Conservation (phyloP, 768 basidiomycete species). For the Lepiota brunneoincarnata region DNA sequence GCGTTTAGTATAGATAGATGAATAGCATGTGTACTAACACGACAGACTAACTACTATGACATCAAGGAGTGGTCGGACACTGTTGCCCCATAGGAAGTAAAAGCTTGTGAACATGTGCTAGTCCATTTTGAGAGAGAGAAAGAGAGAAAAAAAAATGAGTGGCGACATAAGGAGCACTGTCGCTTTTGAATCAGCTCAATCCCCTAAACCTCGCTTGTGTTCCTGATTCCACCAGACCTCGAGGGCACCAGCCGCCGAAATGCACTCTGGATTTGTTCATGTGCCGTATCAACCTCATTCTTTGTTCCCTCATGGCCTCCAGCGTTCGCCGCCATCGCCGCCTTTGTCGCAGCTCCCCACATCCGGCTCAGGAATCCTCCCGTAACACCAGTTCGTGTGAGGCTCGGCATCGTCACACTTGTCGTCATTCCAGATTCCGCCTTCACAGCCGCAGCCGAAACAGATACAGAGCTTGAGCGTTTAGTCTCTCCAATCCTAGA, state of each 20-base stretch:
- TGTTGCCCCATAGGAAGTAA: constrained; percentile 1
- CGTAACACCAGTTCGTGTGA: constrained; percentile 27
- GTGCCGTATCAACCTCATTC: not conserved
- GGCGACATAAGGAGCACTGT: constrained; percentile 2
- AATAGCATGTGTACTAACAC: constrained; percentile 12
- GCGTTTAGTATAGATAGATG: constrained; percentile 7
- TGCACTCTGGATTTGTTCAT: constrained; percentile 1
- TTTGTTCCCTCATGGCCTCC: not conserved
- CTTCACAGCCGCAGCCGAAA: constrained; percentile 26
- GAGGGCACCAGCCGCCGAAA: constrained; percentile 9
- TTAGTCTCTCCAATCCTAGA: constrained; percentile 8
- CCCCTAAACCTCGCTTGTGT: constrained; percentile 1
- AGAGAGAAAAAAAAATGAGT: constrained; percentile 5
- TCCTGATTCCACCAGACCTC: constrained; percentile 5
- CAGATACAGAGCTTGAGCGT: constrained; percentile 15
- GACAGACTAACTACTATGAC: not conserved
- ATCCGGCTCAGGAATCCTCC: constrained; percentile 67
- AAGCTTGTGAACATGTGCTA: constrained; percentile 9
- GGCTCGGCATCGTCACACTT: constrained; percentile 31
- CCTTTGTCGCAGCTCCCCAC: constrained; percentile 57
- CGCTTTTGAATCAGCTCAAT: not conserved
- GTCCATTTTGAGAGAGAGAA: too few species aligned
- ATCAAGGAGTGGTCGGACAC: constrained; percentile 9
- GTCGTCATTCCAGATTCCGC: constrained; percentile 23
- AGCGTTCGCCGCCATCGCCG: not conserved